Base-by-base conservation (phyloP, 1,139 yeast genomes). In the Pichia sp. region DNA sequence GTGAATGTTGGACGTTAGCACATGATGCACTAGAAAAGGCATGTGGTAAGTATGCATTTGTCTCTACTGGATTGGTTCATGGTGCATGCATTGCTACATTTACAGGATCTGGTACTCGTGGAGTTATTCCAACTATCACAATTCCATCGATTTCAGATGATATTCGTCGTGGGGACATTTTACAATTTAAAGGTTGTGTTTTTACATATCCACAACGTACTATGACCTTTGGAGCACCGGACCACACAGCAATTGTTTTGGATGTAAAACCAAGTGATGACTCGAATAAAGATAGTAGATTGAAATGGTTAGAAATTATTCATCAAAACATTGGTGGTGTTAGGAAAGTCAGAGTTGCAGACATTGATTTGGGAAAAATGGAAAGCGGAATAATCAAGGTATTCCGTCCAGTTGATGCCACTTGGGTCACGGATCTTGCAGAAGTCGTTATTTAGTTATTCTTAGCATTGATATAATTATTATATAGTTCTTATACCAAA, bases 1-100 rank as follows among this genome's bases (percentile, higher is more conserved):
- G 92, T 8, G 90, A 84, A 60, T 84, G 92, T 65, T 84, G 90
- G 90, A 85, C 86, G 40, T 70, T 84, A 51, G 90, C 88, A 1
- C 74, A 74, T 46, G 79, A 79, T 47, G 87, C 88, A 0, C 67
- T 83, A 38, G 66, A 69, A 44, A 73, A 76, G 50, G 81, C 82
- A 0, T 78, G 85, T 56, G 83, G 83, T 0, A 79, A 76, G 28
- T 76, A 75, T 57, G 88, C 88, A 0, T 73, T 83, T 66, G 73
- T 75, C 1, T 75, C 84, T 9, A 70, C 72, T 27, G 79, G 79
- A 30, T 63, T 66, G 18, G 71, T 69, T 36, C 88, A 82, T 59
- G 90, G 90, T 1, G 81, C 70, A 43, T 74, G 82, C 9, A 69
- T 81, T 29, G 66, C 72, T 38, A 71, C 73, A 32, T 57, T 72